A percentile compares a stretch with the other conserved stretches of the same genome.
Evolutionary conservation across 1,139 yeast genomes (phyloP).

Genomic region (Lodderomyces margitis): DNA sequence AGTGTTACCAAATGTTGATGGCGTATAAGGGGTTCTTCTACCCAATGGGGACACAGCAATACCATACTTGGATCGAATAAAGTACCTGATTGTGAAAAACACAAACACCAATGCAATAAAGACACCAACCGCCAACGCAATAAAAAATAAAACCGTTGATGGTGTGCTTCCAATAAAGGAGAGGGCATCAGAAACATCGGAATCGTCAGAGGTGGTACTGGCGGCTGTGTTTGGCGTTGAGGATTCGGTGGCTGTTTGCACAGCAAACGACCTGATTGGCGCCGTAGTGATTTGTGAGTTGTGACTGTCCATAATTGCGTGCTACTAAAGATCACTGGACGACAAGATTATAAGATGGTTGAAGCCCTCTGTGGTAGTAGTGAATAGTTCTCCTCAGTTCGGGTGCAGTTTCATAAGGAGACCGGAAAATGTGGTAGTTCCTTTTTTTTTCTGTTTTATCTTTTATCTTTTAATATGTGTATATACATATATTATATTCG

Average conservation of each 20-base stretch:
- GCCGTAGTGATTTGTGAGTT: neutral
- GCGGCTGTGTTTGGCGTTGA: neutral
- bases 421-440: too few relatives aligned
- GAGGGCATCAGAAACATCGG: neutral
- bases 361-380: too few relatives aligned
- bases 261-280: neutral
- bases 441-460: too few relatives aligned
- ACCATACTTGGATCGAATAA: slow-evolving; percentile 55
- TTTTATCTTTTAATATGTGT: too few relatives aligned
- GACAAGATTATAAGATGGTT: too few relatives aligned
- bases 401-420: too few relatives aligned
- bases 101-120: slow-evolving; percentile 53
- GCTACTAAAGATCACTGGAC: too few relatives aligned
- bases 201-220: neutral
- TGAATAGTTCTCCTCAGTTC: too few relatives aligned
- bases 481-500: too few relatives aligned
- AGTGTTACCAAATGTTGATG: neutral
- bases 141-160: slow-evolving; percentile 58
- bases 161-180: slow-evolving; percentile 42
- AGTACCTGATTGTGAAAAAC: slow-evolving; percentile 59
- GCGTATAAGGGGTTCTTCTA: slow-evolving; percentile 12
- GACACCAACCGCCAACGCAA: slow-evolving; percentile 64
- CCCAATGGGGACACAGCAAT: slow-evolving; percentile 44
- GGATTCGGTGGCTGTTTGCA: neutral
- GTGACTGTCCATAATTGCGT: too few relatives aligned